Evolutionary conservation across 768 basidiomycete genomes (phyloP).

Genomic region (Erythrobasidium yunnanense): DNA sequence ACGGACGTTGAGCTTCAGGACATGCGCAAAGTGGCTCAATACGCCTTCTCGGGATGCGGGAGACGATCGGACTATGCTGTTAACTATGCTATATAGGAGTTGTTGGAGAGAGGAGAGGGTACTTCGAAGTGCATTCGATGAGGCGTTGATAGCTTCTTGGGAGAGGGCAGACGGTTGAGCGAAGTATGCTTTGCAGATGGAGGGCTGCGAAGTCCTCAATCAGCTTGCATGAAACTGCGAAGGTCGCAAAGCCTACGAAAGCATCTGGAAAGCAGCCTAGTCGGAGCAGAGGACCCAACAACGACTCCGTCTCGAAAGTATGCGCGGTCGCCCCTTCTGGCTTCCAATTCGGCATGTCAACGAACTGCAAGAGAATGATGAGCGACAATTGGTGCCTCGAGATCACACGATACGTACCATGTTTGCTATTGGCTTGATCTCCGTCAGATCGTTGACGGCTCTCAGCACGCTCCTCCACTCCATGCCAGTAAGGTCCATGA

Average conservation of each 20-base stretch:
- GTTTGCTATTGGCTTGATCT: constrained; percentile 68
- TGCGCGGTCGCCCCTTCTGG: not conserved
- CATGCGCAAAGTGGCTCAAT: constrained; percentile 65
- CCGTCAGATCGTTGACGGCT: constrained; percentile 67
- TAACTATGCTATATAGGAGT: constrained; percentile 76
- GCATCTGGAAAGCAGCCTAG: constrained; percentile 78
- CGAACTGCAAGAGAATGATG: not conserved
- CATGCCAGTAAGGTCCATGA: constrained; percentile 37
- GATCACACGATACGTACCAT: constrained; percentile 45
- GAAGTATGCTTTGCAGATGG: constrained; percentile 69
- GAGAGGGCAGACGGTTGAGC: constrained; percentile 68
- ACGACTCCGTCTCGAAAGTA: constrained; percentile 46
- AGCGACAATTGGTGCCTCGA: not conserved
- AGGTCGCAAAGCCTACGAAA: not conserved
- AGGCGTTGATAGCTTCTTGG: constrained; percentile 64
- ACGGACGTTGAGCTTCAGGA: constrained; percentile 64
- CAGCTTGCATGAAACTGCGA: not conserved
- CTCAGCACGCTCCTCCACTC: constrained; percentile 74
- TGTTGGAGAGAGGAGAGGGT: constrained; percentile 48
- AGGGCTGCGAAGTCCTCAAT: not conserved
- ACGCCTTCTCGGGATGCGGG: constrained; percentile 68
- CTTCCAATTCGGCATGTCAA: constrained; percentile 4
- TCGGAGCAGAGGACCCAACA: constrained; percentile 74
- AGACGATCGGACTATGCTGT: constrained; percentile 59
- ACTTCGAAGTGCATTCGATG: constrained; percentile 71